Percentiles rank a stretch among this genome's conserved stretches.
Evolutionary conservation across 495 filamentous ascomycete species (phyloP).

Genomic region (Chaetomium fimeti): DNA sequence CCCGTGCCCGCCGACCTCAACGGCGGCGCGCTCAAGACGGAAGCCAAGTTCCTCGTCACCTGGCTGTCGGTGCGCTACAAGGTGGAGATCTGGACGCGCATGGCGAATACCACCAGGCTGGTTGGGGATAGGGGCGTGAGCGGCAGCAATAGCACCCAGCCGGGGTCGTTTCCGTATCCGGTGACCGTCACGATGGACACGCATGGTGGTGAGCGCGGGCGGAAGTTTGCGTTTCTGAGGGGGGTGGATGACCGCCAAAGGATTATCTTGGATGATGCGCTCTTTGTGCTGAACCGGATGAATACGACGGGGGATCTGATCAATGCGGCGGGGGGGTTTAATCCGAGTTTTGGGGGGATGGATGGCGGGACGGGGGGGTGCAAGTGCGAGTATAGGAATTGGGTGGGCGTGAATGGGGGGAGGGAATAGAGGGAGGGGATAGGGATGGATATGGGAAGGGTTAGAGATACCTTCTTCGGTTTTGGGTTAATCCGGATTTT

Average conservation of each 20-base stretch:
- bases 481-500: no score
- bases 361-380: conserved; percentile 76
- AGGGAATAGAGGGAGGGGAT: neutral
- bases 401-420: conserved; percentile 33
- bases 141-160: conserved; percentile 37
- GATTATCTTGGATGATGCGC: conserved; percentile 52
- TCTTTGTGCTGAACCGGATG: conserved; percentile 59
- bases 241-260: conserved; percentile 54
- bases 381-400: conserved; percentile 73
- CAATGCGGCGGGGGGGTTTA: conserved; percentile 49
- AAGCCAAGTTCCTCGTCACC: conserved; percentile 70
- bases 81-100: conserved; percentile 85
- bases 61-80: conserved; percentile 82
- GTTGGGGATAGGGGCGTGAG: neutral
- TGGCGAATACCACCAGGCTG: conserved; percentile 46
- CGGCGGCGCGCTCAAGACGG: conserved; percentile 60
- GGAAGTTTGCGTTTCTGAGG: conserved; percentile 73
- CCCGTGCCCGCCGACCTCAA: conserved; percentile 54
- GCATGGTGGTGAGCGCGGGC: conserved; percentile 62
- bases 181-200: conserved; percentile 78
- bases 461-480: no score
- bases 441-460: neutral
- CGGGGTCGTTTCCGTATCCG: conserved; percentile 82
- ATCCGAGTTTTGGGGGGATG: conserved; percentile 53
- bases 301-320: conserved; percentile 59